A percentile compares a stretch with the other conserved stretches of the same genome.
Conservation (phyloP, 2,329 filamentous ascomycete genomes). For the Aspergillus uvarum region DNA sequence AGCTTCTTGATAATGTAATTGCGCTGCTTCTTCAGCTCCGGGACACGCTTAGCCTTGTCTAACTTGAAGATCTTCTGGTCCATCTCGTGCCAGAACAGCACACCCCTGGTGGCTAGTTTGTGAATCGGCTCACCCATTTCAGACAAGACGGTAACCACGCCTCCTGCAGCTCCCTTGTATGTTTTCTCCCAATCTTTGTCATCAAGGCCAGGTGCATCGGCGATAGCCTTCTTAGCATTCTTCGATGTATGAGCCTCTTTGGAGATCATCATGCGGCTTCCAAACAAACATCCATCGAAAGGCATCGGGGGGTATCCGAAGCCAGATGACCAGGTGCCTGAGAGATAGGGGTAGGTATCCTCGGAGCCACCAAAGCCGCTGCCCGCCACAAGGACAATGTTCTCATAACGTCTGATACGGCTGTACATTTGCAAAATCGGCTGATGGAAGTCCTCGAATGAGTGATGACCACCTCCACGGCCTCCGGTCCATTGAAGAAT, state of each 20-base stretch:
- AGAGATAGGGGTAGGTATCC: conserved; percentile 89
- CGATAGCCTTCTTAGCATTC: conserved; percentile 85
- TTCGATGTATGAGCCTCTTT: conserved; percentile 87
- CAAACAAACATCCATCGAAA: conserved; percentile 86
- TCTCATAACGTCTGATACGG: conserved; percentile 78
- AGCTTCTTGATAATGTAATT: conserved; percentile 93
- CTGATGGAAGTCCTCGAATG: conserved; percentile 90
- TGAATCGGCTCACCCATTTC: conserved; percentile 99
- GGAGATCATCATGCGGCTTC: conserved; percentile 90
- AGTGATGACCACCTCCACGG: conserved; percentile 89
- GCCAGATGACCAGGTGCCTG: conserved; percentile 80
- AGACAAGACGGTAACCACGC: conserved; percentile 92
- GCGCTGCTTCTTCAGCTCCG: conserved; percentile 83
- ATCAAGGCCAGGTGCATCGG: conserved; percentile 77
- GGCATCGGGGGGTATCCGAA: conserved; percentile 91
- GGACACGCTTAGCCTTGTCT: conserved; percentile 88
- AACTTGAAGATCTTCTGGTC: conserved; percentile 96
- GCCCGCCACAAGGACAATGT: conserved; percentile 83
- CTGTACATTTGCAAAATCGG: conserved; percentile 89
- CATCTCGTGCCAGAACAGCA: conserved; percentile 98
- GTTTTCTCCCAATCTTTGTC: conserved; percentile 88
- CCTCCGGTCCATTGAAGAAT: conserved; percentile 93
- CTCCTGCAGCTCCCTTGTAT: conserved; percentile 86
- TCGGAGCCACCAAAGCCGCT: conserved; percentile 88
- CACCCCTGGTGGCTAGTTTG: conserved; percentile 95